Base-by-base conservation (phyloP, 2,329 filamentous ascomycete genomes). In the Phialophora chinensis region DNA sequence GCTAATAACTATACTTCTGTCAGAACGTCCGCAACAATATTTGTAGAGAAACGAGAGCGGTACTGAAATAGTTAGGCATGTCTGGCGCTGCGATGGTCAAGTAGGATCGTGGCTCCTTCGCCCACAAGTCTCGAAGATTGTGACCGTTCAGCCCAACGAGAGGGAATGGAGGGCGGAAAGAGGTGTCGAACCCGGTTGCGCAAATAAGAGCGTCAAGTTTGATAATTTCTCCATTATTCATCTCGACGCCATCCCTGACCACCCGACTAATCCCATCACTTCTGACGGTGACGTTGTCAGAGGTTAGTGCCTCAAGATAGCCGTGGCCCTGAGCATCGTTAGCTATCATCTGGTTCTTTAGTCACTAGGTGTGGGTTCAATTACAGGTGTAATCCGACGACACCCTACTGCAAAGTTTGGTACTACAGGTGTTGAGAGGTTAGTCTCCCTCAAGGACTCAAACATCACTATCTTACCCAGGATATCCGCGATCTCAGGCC, bases 51-150 rank as follows among this genome's bases (percentile, higher is more conserved):
- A 4, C 11, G 58, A 11, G 33, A 8, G 42, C 62, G 47, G 31
- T 29, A 66, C 63, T 58, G 59, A 78, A 74, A 59, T 76, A 77
- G 38, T 55, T 79, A 23, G 83, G 83, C 68, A 83, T 81, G 1
- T 79, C 77, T 0, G 80, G 75, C 4, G 80, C 80, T 0, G 79
- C 79, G 6, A 84, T 69, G 7, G 80, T 80, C 6, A 84, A 72
- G 73, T 85, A 85, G 10, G 54, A 57, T n/a, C 76, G 72, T 4
- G 75, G 73, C 80, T 81, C 84, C 14, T 52, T 42, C 3, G 4
- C 25, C 58, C 76, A 72, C 5, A 74, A 71, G 80, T 75, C 71
- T 25, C 53, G 33, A 3, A 67, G n/a, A 44, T 65, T 58, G 10
- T 50, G 23, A 1, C 74, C 73, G 11, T 69, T 68, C 2, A 70